phyloP scores from a whole-genome alignment of 106 monocot species.

The Allium cepa region DNA sequence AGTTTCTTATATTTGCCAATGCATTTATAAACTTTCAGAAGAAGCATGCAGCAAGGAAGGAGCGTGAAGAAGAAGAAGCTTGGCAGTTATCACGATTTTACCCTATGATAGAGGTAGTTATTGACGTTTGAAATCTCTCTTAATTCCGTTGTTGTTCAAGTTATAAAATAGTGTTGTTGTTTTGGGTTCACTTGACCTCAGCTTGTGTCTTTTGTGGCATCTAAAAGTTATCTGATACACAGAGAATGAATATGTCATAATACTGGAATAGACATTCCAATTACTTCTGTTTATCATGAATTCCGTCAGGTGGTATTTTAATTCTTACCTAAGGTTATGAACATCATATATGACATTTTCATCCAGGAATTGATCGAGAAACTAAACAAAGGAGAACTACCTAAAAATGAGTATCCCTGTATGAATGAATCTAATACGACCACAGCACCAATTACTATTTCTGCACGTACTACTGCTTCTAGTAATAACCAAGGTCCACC shows the following conservation, averaged over 20 bases:
- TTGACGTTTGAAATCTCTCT: background rate
- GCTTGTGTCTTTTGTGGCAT: no score
- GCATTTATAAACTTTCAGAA: conserved; percentile 26
- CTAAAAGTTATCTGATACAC: no score
- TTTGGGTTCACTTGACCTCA: no score
- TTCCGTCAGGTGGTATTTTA: no score
- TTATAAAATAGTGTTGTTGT: no score
- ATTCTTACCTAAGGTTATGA: no score
- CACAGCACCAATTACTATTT: conserved; percentile 30
- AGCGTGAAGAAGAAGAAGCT: conserved; percentile 36
- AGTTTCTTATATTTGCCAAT: conserved; percentile 5
- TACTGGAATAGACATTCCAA: no score
- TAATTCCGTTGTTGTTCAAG: no score
- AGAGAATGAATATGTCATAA: no score
- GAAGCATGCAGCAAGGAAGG: conserved; percentile 57
- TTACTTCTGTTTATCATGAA: no score
- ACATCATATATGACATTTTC: background rate
- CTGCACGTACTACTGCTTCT: conserved; percentile 8
- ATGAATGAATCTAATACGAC: conserved; percentile 84
- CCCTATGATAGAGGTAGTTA: conserved; percentile 59
- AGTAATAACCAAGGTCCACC: conserved; percentile 6
- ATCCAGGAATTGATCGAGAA: conserved; percentile 89
- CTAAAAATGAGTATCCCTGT: conserved; percentile 74
- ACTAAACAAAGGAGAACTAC: conserved; percentile 74
- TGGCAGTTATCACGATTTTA: conserved; percentile 62